Evolutionary conservation across 176 grass and related monocot species (phyloP), one percentile per base, ranked within the genome.

Genomic region (Canna indica): DNA sequence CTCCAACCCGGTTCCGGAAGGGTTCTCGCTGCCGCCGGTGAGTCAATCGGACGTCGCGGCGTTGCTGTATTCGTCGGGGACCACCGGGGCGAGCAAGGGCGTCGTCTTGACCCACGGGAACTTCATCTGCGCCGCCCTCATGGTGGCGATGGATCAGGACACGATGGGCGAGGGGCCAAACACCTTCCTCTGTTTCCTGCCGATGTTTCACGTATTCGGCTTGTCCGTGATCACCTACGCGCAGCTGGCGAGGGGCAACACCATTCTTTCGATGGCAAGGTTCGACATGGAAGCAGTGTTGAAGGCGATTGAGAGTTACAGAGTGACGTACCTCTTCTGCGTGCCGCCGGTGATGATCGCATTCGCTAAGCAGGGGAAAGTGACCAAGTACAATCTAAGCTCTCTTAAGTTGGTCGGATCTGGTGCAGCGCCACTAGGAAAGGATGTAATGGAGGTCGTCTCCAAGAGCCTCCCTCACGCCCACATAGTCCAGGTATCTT

Each of bases 171-270:
- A 97, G 36, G 81, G 72, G 0, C 86, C 61, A 25, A 92, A 90
- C 71, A 82, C 85, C 11, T 92, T 85, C 86, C 76, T 97, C 74
- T 97, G 93, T 85, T 97, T 97, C 84, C 74, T 97, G 14, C 93
- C 93, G 50, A 97, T 97, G 93, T 97, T 97, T 73, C 93, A 97
- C 76, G 85, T 97, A 47, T 97, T 97, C 60, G 93, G 93, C 47
- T 54, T 97, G 35, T 64, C 82, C 44, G 67, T 92, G 58, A 73
- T 97, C 79, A 82, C 93, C 29, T 92, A 54, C 70, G 88, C 16
- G 25, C 93, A 97, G 75, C 52, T 97, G 83, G 67, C 68, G 75
- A 79, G 93, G 57, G 88, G 88, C 22, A 92, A 97, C 69, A 30
- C 63, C 42, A 2, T 97, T 57, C 79, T 97, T 41, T 79, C 69